Evolutionary conservation across 176 grass and related monocot genomes (phyloP).

Genomic region (Oryza rufipogon): DNA sequence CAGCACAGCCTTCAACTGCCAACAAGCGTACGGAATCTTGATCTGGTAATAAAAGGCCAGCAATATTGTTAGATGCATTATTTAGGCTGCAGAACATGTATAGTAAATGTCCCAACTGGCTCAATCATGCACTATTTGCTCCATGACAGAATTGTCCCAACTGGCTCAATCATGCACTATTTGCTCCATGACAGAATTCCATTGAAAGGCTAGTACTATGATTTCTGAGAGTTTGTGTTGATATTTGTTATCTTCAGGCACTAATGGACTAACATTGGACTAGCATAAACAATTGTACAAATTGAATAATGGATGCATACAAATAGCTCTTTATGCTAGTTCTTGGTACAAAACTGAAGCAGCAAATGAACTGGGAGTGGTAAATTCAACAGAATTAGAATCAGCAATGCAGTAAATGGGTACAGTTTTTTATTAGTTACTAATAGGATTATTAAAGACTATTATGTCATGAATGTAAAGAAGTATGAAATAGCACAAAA

Average conservation of each 20-base stretch:
- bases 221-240: not conserved
- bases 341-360: not conserved
- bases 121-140: not conserved
- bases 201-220: not conserved
- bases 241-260: not conserved
- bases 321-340: not conserved
- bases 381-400: not conserved
- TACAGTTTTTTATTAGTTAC: not conserved
- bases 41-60: constrained; percentile 56
- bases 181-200: not conserved
- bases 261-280: too few species aligned
- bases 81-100: not conserved
- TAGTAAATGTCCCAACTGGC: constrained; percentile 3
- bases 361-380: not conserved
- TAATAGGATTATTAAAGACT: not conserved
- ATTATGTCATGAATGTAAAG: not conserved
- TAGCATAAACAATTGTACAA: not conserved
- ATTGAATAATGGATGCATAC: constrained; percentile 8
- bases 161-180: not conserved
- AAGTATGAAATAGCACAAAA: constrained; percentile 1
- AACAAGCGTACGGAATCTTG: constrained; percentile 95
- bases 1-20: constrained; percentile 93
- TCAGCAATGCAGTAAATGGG: not conserved
- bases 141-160: not conserved
- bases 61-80: not conserved